These are phyloP conservation scores for Scedosporium dehoogii DNA, from an alignment of 2,329 filamentous ascomycete species.

Conservation along the genomic window DNA sequence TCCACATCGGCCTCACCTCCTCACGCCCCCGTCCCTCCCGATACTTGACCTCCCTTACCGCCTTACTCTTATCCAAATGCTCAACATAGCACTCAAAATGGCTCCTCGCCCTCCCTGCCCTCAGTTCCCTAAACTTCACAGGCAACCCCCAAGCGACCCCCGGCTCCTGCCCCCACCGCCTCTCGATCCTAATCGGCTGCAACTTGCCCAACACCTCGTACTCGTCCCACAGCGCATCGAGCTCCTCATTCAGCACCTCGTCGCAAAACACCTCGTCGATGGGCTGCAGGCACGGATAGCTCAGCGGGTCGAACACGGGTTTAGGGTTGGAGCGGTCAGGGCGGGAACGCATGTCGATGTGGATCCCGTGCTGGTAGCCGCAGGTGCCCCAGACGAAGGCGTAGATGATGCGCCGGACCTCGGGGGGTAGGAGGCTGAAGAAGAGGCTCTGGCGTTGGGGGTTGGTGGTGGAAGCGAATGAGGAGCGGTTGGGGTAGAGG, in stretches of 20 bases:
- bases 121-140: neutral
- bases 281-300: neutral
- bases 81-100: neutral
- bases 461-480: neutral
- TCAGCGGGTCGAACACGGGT: neutral
- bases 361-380: slow-evolving; percentile 1
- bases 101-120: neutral
- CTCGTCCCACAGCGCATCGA: neutral
- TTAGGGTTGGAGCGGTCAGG: neutral
- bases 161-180: neutral
- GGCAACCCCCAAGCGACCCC: neutral
- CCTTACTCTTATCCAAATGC: neutral
- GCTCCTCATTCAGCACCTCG: neutral
- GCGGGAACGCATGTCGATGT: neutral
- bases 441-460: neutral
- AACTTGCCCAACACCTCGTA: neutral
- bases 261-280: neutral
- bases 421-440: neutral
- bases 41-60: neutral
- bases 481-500: slow-evolving; percentile 1
- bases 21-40: neutral
- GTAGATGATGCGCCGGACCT: slow-evolving; percentile 3
- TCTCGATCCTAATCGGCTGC: neutral
- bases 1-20: neutral
- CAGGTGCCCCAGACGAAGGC: neutral